Evolutionary conservation across 345 rosid species (phyloP).

Genomic region (Eucalyptus brandiana): DNA sequence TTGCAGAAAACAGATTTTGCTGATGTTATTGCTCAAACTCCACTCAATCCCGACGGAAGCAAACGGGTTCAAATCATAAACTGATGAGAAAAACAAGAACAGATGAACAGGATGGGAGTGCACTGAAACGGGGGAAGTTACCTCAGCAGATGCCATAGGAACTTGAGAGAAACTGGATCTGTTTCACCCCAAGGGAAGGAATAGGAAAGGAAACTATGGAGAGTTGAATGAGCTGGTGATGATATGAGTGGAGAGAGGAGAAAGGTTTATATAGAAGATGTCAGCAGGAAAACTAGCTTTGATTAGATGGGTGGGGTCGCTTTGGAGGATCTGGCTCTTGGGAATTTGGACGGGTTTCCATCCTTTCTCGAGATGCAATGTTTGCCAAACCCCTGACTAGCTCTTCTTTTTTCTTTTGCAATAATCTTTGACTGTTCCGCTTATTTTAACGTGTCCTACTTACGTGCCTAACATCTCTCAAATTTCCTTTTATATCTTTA

Average conservation of each 20-base stretch:
- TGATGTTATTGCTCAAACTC: background rate
- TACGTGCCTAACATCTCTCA: no score
- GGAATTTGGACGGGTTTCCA: background rate
- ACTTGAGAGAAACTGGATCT: background rate
- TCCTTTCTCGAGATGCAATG: background rate
- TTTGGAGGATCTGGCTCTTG: background rate
- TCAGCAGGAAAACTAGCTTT: background rate
- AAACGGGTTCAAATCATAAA: background rate
- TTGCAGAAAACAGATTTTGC: background rate
- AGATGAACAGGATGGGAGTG: background rate
- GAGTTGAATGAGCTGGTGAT: background rate
- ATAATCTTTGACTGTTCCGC: background rate
- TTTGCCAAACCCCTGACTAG: background rate
- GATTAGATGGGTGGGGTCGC: background rate
- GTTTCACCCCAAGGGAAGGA: background rate
- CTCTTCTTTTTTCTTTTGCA: background rate
- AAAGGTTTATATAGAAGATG: background rate
- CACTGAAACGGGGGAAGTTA: background rate
- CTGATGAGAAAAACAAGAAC: background rate
- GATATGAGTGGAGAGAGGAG: background rate
- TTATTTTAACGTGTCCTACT: no score
- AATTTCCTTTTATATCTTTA: no score
- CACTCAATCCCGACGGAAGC: background rate
- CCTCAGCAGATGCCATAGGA: background rate
- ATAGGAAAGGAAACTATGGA: background rate